phyloP scores from a whole-genome alignment of 1,284 basidiomycete species.

The Coriolopsis trogii region DNA sequence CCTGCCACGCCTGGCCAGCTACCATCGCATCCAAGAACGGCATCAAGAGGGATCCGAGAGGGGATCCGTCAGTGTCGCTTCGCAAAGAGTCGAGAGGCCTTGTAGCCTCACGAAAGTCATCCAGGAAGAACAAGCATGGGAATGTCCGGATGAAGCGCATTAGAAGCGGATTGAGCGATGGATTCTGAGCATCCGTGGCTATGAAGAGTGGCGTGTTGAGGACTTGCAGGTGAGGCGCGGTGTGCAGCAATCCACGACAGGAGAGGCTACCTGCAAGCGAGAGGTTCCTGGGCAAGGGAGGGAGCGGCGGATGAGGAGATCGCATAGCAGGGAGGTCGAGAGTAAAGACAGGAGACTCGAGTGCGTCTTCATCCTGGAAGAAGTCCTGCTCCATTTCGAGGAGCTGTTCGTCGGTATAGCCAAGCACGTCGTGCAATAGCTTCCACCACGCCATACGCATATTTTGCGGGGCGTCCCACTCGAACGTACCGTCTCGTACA shows the following conservation, averaged over 20 bases:
- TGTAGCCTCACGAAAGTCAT: constrained; percentile 49
- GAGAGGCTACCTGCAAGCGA: constrained; percentile 13
- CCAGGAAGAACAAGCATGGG: constrained; percentile 70
- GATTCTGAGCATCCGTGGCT: constrained; percentile 64
- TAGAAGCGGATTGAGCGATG: constrained; percentile 44
- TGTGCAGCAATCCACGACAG: constrained; percentile 43
- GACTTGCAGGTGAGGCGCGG: constrained; percentile 33
- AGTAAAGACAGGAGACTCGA: constrained; percentile 17
- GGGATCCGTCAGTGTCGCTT: constrained; percentile 57
- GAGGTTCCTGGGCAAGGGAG: constrained; percentile 26
- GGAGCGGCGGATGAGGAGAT: constrained; percentile 27
- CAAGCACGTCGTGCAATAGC: constrained; percentile 49
- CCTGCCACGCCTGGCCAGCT: constrained; percentile 53
- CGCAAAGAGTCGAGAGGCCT: constrained; percentile 42
- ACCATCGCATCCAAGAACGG: constrained; percentile 76
- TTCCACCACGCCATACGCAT: constrained; percentile 58
- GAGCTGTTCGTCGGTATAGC: constrained; percentile 41
- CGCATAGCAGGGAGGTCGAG: constrained; percentile 26
- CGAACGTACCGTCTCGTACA: constrained; percentile 67
- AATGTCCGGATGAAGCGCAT: constrained; percentile 57
- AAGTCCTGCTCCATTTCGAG: constrained; percentile 40
- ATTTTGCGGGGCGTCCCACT: constrained; percentile 41
- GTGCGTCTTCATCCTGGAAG: constrained; percentile 19
- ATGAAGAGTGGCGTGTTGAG: constrained; percentile 72
- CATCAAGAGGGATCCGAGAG: constrained; percentile 50